These are phyloP conservation scores for Eimeria praecox DNA, from an alignment of 169 alveolate species.

Conservation along the genomic window DNA sequence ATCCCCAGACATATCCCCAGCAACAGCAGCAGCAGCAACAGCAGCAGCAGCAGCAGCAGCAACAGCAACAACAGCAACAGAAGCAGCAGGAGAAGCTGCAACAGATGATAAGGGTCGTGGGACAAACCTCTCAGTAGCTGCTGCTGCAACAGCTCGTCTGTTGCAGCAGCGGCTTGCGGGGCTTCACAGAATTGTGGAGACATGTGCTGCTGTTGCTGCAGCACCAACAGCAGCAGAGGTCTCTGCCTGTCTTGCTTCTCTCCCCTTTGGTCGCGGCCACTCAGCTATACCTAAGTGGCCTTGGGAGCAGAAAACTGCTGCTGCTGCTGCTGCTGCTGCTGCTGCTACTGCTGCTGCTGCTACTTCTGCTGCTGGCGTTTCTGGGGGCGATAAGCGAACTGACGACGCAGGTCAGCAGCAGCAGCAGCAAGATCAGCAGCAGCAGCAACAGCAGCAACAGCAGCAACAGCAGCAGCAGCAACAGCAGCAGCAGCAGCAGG, in stretches of 20 bases:
- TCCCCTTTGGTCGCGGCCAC: conserved; percentile 33
- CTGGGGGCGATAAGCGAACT: conserved; percentile 2
- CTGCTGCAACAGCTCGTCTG: conserved; percentile 37
- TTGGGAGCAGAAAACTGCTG: conserved; percentile 11
- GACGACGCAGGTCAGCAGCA: conserved; percentile 4
- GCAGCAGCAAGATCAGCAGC: background rate
- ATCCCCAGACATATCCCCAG: background rate
- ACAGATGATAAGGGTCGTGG: background rate
- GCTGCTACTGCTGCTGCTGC: conserved; percentile 1
- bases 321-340: conserved; percentile 6
- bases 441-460: background rate
- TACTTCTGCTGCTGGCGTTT: background rate
- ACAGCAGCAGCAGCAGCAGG: conserved; percentile 10
- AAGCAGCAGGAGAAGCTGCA: background rate
- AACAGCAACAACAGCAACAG: background rate
- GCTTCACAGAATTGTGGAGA: background rate
- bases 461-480: background rate
- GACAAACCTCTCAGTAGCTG: background rate
- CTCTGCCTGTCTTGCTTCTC: conserved; percentile 19
- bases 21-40: conserved; percentile 1
- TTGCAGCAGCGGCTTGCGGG: conserved; percentile 29
- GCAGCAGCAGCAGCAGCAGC: background rate
- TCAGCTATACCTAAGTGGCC: conserved; percentile 42
- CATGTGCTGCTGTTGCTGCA: conserved; percentile 49
- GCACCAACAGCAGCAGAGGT: conserved; percentile 64